phyloP scores from a whole-genome alignment of 306 rosid genomes.

The Quercus dentata region DNA sequence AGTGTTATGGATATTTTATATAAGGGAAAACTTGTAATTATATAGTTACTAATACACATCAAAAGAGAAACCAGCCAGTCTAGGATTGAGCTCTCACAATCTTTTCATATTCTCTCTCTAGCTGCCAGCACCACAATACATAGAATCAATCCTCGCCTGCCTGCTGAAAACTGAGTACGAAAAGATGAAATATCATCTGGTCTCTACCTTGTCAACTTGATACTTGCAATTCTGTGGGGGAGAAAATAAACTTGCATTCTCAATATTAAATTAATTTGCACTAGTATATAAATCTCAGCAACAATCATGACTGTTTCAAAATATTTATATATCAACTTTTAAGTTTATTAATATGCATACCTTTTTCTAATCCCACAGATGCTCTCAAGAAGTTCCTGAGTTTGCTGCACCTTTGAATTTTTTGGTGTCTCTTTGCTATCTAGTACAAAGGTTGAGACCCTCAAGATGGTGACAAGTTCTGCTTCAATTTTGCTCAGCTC shows the following conservation, averaged over 20 bases:
- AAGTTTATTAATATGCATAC: constrained; percentile 31
- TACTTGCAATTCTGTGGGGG: constrained; percentile 44
- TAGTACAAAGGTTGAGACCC: constrained; percentile 57
- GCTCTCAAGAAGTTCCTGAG: constrained; percentile 67
- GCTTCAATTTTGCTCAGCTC: constrained; percentile 68
- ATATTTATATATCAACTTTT: constrained; percentile 11
- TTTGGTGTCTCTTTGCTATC: constrained; percentile 53
- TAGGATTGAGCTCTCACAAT: no score
- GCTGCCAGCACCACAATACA: background rate
- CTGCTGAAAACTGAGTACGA: constrained; percentile 16
- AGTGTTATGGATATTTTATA: no score
- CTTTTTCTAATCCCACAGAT: constrained; percentile 59
- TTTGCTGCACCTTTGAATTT: constrained; percentile 64
- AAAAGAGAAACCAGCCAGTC: no score
- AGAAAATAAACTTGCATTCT: background rate
- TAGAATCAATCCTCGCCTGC: constrained; percentile 27
- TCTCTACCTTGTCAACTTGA: constrained; percentile 40
- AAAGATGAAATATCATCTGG: constrained; percentile 31
- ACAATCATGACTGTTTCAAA: background rate
- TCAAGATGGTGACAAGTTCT: constrained; percentile 60
- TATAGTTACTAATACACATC: no score
- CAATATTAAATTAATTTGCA: background rate
- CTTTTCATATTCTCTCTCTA: no score
- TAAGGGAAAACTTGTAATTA: no score
- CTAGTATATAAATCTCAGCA: background rate